Conservation (phyloP, 2,329 filamentous ascomycete species). For the Aureobasidium sp. region DNA sequence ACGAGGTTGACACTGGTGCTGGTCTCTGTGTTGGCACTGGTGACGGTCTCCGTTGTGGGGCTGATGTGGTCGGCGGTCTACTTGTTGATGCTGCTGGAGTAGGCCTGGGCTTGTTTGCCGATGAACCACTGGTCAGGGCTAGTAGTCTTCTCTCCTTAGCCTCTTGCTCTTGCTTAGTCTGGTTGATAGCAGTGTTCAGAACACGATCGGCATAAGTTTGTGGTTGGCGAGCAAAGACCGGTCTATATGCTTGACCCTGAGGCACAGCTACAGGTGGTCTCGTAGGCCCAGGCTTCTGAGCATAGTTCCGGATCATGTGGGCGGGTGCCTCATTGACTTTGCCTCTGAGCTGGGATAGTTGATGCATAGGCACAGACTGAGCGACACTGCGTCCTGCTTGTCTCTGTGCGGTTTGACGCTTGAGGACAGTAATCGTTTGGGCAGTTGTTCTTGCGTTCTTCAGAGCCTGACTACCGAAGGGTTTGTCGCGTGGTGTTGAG, state of each 20-base stretch:
- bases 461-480: slow-evolving; percentile 10
- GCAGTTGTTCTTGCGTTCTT: slow-evolving; percentile 15
- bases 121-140: not conserved
- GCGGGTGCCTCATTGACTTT: slow-evolving; percentile 42
- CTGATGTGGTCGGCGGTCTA: slow-evolving; percentile 6
- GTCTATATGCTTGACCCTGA: not conserved
- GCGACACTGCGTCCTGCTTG: slow-evolving; percentile 5
- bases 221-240: not conserved
- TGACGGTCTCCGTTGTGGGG: not conserved
- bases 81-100: not conserved
- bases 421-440: not conserved
- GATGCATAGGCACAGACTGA: slow-evolving; percentile 6
- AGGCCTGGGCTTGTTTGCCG: not conserved
- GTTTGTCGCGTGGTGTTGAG: not conserved
- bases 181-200: not conserved
- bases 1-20: slow-evolving; percentile 20
- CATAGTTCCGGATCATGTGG: slow-evolving; percentile 46
- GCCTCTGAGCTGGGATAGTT: slow-evolving; percentile 6
- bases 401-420: not conserved
- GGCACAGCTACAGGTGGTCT: not conserved
- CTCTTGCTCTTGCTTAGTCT: slow-evolving; percentile 7
- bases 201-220: not conserved
- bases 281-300: not conserved
- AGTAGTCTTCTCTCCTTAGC: slow-evolving; percentile 1
- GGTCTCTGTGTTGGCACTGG: not conserved